Conservation (phyloP, 495 filamentous ascomycete species). For the Aspergillus asperescens region DNA sequence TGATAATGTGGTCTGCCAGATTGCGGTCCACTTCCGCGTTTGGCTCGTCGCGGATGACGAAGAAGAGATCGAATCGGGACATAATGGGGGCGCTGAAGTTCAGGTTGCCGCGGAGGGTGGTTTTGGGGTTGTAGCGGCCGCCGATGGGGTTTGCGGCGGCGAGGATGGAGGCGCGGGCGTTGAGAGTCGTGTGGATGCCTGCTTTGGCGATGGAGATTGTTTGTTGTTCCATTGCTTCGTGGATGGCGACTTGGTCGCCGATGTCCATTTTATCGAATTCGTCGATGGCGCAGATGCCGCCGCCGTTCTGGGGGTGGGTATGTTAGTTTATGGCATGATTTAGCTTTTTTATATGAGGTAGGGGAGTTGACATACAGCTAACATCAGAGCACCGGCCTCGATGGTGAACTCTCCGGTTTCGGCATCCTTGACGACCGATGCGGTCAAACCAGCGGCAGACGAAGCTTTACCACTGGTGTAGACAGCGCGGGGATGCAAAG, state of each 20-base stretch:
- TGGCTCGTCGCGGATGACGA: slow-evolving; percentile 95
- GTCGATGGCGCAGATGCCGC: slow-evolving; percentile 94
- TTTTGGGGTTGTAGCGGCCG: slow-evolving; percentile 93
- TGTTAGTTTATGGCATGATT: not conserved
- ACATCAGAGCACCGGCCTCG: slow-evolving; percentile 96
- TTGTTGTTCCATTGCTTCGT: slow-evolving; percentile 99
- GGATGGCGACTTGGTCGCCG: slow-evolving; percentile 93
- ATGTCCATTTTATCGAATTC: slow-evolving; percentile 99
- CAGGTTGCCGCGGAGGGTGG: slow-evolving; percentile 86
- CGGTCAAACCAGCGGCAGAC: slow-evolving; percentile 94
- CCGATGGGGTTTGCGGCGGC: slow-evolving; percentile 96
- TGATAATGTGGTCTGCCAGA: slow-evolving; percentile 89
- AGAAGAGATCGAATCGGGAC: slow-evolving; percentile 98
- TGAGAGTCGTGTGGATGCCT: slow-evolving; percentile 96
- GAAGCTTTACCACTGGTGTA: slow-evolving; percentile 99
- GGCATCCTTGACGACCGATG: slow-evolving; percentile 94
- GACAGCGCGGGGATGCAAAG: slow-evolving; percentile 89
- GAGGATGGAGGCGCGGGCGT: slow-evolving; percentile 89
- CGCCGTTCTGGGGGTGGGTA: slow-evolving; percentile 39
- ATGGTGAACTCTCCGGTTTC: slow-evolving; percentile 99
- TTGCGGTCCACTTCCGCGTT: slow-evolving; percentile 87
- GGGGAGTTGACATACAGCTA: slow-evolving; percentile 61
- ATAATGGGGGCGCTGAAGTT: slow-evolving; percentile 99
- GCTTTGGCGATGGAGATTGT: slow-evolving; percentile 99
- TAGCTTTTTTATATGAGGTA: not conserved